A percentile compares a stretch with the other conserved stretches of the same genome.
Conservation (phyloP, 2,329 filamentous ascomycete species). For the Trichoderma koningii region DNA sequence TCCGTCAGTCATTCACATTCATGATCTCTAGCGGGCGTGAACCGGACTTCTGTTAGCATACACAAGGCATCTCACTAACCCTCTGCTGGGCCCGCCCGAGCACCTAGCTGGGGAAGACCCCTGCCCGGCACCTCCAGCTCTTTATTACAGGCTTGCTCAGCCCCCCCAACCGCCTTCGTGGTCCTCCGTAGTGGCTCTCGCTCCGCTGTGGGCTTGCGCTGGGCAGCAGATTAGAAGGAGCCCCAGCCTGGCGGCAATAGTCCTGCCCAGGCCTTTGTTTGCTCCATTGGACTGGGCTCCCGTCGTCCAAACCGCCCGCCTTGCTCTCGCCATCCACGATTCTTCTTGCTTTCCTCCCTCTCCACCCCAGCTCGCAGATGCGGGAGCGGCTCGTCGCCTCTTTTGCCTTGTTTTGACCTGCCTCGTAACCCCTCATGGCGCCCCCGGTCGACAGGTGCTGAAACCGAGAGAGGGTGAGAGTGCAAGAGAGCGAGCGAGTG, state of each 20-base stretch:
- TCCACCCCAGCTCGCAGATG: conserved; percentile 19
- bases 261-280: background rate
- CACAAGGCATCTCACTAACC: background rate
- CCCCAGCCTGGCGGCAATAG: background rate
- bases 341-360: conserved; percentile 9
- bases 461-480: background rate
- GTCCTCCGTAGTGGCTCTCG: conserved; percentile 7
- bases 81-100: background rate
- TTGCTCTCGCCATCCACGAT: background rate
- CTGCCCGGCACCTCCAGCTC: background rate
- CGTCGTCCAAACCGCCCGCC: background rate
- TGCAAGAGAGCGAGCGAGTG: background rate
- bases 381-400: conserved; percentile 23
- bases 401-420: background rate
- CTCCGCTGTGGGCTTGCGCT: conserved; percentile 24
- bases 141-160: conserved; percentile 12
- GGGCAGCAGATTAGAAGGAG: background rate
- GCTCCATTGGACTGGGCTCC: background rate
- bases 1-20: too few relatives aligned
- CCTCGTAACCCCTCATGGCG: conserved; percentile 24
- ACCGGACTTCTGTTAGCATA: background rate
- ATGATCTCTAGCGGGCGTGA: too few relatives aligned
- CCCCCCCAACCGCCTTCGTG: conserved; percentile 2
- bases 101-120: conserved; percentile 17
- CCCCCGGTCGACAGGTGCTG: conserved; percentile 13